phyloP scores from a whole-genome alignment of 768 basidiomycete species.

The Leucocoprinus birnbaumii region DNA sequence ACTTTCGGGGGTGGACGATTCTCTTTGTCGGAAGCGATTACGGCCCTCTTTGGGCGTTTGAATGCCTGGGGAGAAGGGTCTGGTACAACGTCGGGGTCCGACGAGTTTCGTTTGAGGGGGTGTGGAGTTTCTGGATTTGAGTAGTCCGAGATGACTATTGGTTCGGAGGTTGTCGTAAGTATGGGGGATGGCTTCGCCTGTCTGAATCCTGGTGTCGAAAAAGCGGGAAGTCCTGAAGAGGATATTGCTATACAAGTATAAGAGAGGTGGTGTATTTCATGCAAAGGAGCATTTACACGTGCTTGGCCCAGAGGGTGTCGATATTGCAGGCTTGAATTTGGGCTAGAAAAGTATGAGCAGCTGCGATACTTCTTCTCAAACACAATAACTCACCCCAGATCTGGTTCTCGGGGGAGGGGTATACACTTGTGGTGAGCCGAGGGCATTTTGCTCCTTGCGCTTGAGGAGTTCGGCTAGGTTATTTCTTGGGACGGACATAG shows the following conservation, averaged over 20 bases:
- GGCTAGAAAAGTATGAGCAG: constrained; percentile 18
- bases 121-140: constrained; percentile 31
- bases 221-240: constrained; percentile 31
- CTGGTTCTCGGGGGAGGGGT: neutral
- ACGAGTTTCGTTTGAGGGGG: constrained; percentile 36
- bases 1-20: constrained; percentile 21
- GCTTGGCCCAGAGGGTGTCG: neutral
- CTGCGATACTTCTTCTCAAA: neutral
- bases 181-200: constrained; percentile 9
- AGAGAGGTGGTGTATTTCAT: no score
- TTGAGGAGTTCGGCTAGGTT: constrained; percentile 39
- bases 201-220: constrained; percentile 44
- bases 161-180: constrained; percentile 21
- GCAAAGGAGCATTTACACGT: neutral
- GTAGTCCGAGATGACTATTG: constrained; percentile 34
- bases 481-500: constrained; percentile 27
- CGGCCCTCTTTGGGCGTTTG: constrained; percentile 30
- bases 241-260: constrained; percentile 15
- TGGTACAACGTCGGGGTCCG: constrained; percentile 29
- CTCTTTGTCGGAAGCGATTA: constrained; percentile 30
- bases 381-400: neutral
- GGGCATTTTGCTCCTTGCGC: constrained; percentile 14
- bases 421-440: neutral
- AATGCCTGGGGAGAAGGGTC: constrained; percentile 25
- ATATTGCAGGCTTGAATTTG: constrained; percentile 45